Evolutionary conservation across 805 yeast genomes (phyloP).

Genomic region (Wickerhamiella bombiphila): DNA sequence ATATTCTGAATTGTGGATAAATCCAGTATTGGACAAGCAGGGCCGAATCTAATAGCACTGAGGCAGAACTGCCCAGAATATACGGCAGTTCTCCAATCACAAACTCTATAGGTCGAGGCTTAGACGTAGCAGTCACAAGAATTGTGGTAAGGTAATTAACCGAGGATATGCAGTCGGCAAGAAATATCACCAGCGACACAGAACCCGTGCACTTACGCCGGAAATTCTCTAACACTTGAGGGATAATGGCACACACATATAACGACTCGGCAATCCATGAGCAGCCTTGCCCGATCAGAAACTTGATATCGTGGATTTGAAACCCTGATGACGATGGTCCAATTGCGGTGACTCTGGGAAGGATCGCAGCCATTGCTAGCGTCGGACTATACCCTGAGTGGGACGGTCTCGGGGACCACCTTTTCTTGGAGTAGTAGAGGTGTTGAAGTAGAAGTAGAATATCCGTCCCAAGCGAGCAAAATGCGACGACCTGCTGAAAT

Average conservation of each 20-base stretch:
- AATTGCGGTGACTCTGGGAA: background rate
- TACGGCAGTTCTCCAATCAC: constrained; percentile 21
- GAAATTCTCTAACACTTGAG: constrained; percentile 29
- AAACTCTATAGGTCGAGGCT: constrained; percentile 13
- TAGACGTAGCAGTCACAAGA: constrained; percentile 16
- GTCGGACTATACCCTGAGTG: background rate
- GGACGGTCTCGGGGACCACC: background rate
- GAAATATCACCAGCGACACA: constrained; percentile 19
- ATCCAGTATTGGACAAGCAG: constrained; percentile 18
- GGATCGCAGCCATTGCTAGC: background rate
- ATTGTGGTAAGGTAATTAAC: constrained; percentile 20
- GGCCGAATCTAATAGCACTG: constrained; percentile 17
- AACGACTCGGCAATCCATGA: constrained; percentile 18
- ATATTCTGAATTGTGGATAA: constrained; percentile 13
- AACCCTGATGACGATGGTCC: background rate
- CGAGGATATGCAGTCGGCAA: constrained; percentile 20
- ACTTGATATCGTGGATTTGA: constrained; percentile 9
- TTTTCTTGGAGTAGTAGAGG: constrained; percentile 13
- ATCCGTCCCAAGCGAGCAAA: constrained; percentile 17
- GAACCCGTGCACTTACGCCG: constrained; percentile 29
- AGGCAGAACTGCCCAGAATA: constrained; percentile 18
- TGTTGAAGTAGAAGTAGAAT: constrained; percentile 17
- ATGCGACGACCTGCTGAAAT: constrained; percentile 21
- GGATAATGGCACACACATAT: constrained; percentile 23
- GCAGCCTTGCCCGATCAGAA: constrained; percentile 15